Evolutionary conservation across 73 alveolate genomes (phyloP), one percentile per base, ranked within the genome.

Genomic region (Paramecium tetraurelia): DNA sequence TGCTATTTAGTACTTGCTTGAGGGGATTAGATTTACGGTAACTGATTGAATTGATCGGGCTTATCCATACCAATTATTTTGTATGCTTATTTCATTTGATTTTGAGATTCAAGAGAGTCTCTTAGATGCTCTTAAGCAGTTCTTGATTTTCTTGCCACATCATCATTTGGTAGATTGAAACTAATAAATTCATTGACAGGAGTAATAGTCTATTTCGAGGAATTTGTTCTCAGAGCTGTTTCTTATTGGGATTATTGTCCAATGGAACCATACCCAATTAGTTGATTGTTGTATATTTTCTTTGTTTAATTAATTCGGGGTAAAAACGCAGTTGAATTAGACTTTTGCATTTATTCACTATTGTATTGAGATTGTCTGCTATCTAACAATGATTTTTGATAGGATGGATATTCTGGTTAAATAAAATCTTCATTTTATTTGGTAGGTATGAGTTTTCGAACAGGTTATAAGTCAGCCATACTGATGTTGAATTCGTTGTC

Each of bases 121-220:
- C 84, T 27, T 11, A 63, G 14, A 63, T 63, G 84, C n/a, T 22
- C 84, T 33, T 63, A 63, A 27, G 84, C 84, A 1, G 84, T 63
- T 7, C 46, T 63, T 11, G 84, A 63, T 63, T 63, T 63, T 63
- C 84, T 63, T 11, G 84, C 84, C 9, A 63, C 24, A 27, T 63
- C 84, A 27, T 63, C 84, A 8, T 63, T 63, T 11, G 84, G 84
- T 4, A 63, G 46, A 63, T 63, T 63, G 21, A 20, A 33, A 63
- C 46, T 63, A 14, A 63, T 63, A 33, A 63, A 63, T 63, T 63
- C 84, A 63, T 63, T 63, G 22, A 63, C 84, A 63, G 84, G 84
- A 10, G 84, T 63, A 2, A 63, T 63, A 12, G 84, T 63, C 27
- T 63, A 63, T 63, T 63, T 63, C 16, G 84, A 63, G 24, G 84